These are phyloP conservation scores for Arachnopeziza araneosa DNA, from an alignment of 2,329 filamentous ascomycete genomes.

Conservation along the genomic window DNA sequence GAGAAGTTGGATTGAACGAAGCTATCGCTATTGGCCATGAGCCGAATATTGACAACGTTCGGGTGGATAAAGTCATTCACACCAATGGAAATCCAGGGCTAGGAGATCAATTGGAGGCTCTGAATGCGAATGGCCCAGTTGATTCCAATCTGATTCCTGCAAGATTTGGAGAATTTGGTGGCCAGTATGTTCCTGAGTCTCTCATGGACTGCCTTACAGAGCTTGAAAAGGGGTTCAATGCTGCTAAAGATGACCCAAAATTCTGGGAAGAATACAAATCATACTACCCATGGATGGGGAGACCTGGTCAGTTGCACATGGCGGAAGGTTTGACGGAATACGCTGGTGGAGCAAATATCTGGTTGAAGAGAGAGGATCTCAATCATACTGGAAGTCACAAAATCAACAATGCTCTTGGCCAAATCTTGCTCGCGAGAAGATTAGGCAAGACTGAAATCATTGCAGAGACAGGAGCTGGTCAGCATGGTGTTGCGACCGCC, in stretches of 20 bases:
- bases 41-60: conserved; percentile 52
- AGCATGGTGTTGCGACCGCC: conserved; percentile 95
- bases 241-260: conserved; percentile 75
- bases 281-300: conserved; percentile 96
- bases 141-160: conserved; percentile 59
- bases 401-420: conserved; percentile 97
- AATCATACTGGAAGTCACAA: conserved; percentile 99
- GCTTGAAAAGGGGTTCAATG: conserved; percentile 85
- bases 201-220: conserved; percentile 94
- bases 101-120: conserved; percentile 59
- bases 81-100: conserved; percentile 30
- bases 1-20: conserved; percentile 67
- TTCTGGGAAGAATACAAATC: conserved; percentile 98
- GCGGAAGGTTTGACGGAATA: conserved; percentile 84
- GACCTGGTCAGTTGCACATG: conserved; percentile 84
- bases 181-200: conserved; percentile 95
- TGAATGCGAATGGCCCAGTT: conserved; percentile 48
- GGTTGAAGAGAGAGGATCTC: conserved; percentile 94
- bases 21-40: conserved; percentile 57
- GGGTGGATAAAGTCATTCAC: conserved; percentile 61
- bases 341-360: conserved; percentile 91
- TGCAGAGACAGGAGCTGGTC: conserved; percentile 93
- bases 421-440: conserved; percentile 78
- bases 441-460: conserved; percentile 97
- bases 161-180: conserved; percentile 92